Evolutionary conservation across 345 rosid genomes (phyloP).

Genomic region (Hypericum androsaemum): DNA sequence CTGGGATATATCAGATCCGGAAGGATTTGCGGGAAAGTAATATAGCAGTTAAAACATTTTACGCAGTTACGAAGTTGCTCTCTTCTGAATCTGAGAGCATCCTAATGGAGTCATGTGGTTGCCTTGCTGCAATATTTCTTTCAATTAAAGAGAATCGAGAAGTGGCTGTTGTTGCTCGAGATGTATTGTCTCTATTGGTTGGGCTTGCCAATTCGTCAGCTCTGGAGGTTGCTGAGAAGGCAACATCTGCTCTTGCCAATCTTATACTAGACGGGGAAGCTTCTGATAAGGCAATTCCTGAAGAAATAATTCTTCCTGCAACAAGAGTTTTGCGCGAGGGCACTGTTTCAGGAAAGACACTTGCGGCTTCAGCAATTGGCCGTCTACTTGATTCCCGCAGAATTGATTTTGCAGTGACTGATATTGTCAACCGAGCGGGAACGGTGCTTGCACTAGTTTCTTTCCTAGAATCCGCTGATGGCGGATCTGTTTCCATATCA

Average conservation of each 20-base stretch:
- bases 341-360: conserved; percentile 77
- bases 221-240: conserved; percentile 92
- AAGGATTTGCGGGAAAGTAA: conserved; percentile 90
- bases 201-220: conserved; percentile 59
- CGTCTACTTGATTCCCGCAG: conserved; percentile 66
- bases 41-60: conserved; percentile 69
- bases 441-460: conserved; percentile 91
- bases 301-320: conserved; percentile 81
- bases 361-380: conserved; percentile 94
- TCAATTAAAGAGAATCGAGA: conserved; percentile 87
- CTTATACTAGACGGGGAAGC: conserved; percentile 83
- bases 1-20: conserved; percentile 72
- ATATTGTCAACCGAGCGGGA: conserved; percentile 85
- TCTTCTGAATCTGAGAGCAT: conserved; percentile 70
- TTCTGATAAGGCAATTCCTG: conserved; percentile 61
- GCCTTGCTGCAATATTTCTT: conserved; percentile 85
- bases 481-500: conserved; percentile 53
- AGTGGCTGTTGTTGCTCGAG: conserved; percentile 79
- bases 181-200: conserved; percentile 61
- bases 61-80: conserved; percentile 64
- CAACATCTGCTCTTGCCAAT: conserved; percentile 85
- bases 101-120: conserved; percentile 59
- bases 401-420: conserved; percentile 62
- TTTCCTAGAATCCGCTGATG: conserved; percentile 65
- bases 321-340: conserved; percentile 92